Conservation (phyloP, 208 protist genomes). For the Giardia muris region DNA sequence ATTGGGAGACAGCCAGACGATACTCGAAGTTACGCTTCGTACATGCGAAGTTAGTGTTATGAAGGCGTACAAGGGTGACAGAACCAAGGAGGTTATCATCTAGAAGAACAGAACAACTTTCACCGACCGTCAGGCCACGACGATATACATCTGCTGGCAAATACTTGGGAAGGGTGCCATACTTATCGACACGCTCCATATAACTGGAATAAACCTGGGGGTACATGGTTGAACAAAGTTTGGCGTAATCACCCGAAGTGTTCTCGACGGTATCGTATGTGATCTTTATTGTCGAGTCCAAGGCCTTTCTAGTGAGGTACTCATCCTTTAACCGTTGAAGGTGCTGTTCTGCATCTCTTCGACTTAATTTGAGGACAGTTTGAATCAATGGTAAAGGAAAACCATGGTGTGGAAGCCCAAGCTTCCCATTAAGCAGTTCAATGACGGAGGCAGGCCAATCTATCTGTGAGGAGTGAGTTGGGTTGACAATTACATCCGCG, state of each 20-base stretch:
- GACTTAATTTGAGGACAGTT: conserved; percentile 1
- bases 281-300: neutral
- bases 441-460: conserved; percentile 43
- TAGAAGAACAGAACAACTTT: neutral
- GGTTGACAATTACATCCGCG: conserved; percentile 33
- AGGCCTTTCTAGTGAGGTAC: neutral
- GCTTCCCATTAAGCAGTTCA: conserved; percentile 36
- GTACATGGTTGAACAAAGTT: neutral
- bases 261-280: neutral
- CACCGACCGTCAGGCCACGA: neutral
- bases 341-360: neutral
- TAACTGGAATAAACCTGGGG: neutral
- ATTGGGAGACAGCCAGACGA: neutral
- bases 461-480: neutral
- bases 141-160: neutral
- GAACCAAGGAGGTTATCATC: neutral
- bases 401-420: conserved; percentile 46
- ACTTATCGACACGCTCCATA: neutral
- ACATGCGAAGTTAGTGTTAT: neutral
- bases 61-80: neutral
- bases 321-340: neutral
- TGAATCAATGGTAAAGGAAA: conserved; percentile 38
- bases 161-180: neutral
- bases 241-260: neutral
- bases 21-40: neutral